phyloP scores from a whole-genome alignment of 2,329 filamentous ascomycete genomes.

The Pseudogymnoascus sp. region DNA sequence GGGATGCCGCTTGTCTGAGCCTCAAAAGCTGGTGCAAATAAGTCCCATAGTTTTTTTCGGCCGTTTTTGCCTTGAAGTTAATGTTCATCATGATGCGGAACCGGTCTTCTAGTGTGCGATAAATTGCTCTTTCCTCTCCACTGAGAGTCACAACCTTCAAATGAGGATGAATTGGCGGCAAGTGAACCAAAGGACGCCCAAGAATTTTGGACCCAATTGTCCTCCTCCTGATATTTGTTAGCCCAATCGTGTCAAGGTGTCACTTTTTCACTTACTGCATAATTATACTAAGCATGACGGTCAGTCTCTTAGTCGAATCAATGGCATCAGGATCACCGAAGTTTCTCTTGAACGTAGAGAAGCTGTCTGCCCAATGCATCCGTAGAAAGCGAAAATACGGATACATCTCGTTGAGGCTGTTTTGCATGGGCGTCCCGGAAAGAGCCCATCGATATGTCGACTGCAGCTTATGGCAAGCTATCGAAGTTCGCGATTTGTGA shows the following conservation, averaged over 20 bases:
- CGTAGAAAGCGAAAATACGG: slow-evolving; percentile 28
- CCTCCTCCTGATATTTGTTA: slow-evolving; percentile 30
- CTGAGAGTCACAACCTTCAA: slow-evolving; percentile 43
- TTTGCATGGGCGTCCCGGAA: slow-evolving; percentile 27
- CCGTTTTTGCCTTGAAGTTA: slow-evolving; percentile 19
- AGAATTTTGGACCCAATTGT: slow-evolving; percentile 49
- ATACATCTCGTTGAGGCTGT: slow-evolving; percentile 20
- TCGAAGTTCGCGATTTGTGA: slow-evolving; percentile 31
- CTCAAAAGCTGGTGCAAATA: slow-evolving; percentile 29
- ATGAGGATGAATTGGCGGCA: slow-evolving; percentile 41
- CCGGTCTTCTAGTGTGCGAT: slow-evolving; percentile 40
- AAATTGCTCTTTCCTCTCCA: slow-evolving; percentile 43
- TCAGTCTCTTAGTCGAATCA: slow-evolving; percentile 7
- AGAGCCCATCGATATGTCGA: slow-evolving; percentile 27
- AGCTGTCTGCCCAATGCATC: not conserved
- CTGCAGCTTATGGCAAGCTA: slow-evolving; percentile 36
- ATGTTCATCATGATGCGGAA: slow-evolving; percentile 25
- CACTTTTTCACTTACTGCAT: not conserved
- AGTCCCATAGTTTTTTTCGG: slow-evolving; percentile 18
- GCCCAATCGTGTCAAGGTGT: not conserved
- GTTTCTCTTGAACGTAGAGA: slow-evolving; percentile 20
- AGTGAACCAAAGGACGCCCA: slow-evolving; percentile 43
- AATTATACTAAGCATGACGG: not conserved
- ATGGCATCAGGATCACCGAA: slow-evolving; percentile 24
- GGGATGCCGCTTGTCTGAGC: slow-evolving; percentile 26